A percentile compares a stretch with the other conserved stretches of the same genome.
Conservation (phyloP, 225 moss, liverwort and hornwort genomes). For the Asterella californica region DNA sequence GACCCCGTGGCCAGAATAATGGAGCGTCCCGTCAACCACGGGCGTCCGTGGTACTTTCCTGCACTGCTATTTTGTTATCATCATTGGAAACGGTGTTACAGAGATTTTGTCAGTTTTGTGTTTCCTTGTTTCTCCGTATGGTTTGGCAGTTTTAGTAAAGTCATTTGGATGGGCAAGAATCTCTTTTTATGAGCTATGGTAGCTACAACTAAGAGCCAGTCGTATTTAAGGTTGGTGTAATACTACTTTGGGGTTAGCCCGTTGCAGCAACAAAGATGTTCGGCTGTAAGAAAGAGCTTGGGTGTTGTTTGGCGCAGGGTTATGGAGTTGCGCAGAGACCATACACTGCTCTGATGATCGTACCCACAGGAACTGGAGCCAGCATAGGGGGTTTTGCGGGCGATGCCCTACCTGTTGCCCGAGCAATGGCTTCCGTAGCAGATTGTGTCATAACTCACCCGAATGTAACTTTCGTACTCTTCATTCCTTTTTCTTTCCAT, state of each 20-base stretch:
- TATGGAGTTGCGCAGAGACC: constrained; percentile 48
- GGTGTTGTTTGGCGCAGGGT: constrained; percentile 23
- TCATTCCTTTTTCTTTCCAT: not conserved
- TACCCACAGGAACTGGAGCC: constrained; percentile 94
- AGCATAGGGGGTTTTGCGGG: constrained; percentile 90
- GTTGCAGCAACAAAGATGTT: not conserved
- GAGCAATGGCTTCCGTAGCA: constrained; percentile 78
- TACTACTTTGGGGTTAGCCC: not conserved
- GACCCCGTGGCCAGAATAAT: too few species aligned
- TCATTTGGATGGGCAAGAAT: not conserved
- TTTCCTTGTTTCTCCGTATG: too few species aligned
- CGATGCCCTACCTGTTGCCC: constrained; percentile 83
- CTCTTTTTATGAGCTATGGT: not conserved
- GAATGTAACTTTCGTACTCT: constrained; percentile 42
- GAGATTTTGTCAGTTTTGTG: not conserved
- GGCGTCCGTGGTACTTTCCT: not conserved
- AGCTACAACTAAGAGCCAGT: not conserved
- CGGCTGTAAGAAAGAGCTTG: not conserved
- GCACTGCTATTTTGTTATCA: not conserved
- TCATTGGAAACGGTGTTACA: not conserved
- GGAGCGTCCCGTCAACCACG: not conserved
- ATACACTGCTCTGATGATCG: constrained; percentile 87
- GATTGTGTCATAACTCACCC: constrained; percentile 93
- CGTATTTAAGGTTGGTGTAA: not conserved
- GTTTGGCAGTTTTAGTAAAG: too few species aligned